Evolutionary conservation across 192 early-diverging fungal genomes (phyloP).

Genomic region (Phlyctochytrium arcticum): DNA sequence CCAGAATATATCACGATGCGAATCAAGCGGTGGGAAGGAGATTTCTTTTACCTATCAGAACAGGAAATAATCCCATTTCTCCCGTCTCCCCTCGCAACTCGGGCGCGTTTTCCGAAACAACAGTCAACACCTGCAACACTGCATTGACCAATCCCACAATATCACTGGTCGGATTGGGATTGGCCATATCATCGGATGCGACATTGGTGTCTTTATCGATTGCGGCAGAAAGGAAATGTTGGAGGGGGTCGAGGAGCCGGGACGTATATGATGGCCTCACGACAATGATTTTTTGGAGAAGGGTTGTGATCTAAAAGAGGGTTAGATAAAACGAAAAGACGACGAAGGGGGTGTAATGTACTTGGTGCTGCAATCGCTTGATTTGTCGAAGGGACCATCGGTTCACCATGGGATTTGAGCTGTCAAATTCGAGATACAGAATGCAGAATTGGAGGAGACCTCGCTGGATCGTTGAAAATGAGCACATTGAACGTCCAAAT

Average conservation of each 20-base stretch:
- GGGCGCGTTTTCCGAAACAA: conserved; percentile 26
- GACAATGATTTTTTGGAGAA: conserved; percentile 29
- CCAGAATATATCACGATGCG: too few relatives aligned
- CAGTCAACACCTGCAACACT: conserved; percentile 23
- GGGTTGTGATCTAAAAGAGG: conserved; percentile 16
- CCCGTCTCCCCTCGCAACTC: conserved; percentile 26
- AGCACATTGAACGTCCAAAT: background rate
- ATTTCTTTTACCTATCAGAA: conserved; percentile 34
- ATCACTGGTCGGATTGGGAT: conserved; percentile 17
- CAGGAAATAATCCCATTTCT: conserved; percentile 22
- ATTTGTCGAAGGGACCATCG: conserved; percentile 33
- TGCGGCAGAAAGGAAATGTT: conserved; percentile 26
- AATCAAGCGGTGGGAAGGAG: too few relatives aligned
- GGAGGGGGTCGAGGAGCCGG: conserved; percentile 16
- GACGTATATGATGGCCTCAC: conserved; percentile 10
- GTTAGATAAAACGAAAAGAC: background rate
- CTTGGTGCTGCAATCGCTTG: conserved; percentile 33
- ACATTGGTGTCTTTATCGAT: background rate
- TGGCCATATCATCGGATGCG: background rate
- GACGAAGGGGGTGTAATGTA: background rate
- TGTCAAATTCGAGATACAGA: conserved; percentile 22
- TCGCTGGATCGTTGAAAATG: background rate
- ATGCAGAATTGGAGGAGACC: conserved; percentile 37
- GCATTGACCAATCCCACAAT: conserved; percentile 24
- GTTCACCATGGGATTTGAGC: conserved; percentile 7